Percentiles rank a stretch among this genome's conserved stretches.
These are phyloP conservation scores for Closterium sp. DNA, from an alignment of 139 green algal species.

Conservation along the genomic window DNA sequence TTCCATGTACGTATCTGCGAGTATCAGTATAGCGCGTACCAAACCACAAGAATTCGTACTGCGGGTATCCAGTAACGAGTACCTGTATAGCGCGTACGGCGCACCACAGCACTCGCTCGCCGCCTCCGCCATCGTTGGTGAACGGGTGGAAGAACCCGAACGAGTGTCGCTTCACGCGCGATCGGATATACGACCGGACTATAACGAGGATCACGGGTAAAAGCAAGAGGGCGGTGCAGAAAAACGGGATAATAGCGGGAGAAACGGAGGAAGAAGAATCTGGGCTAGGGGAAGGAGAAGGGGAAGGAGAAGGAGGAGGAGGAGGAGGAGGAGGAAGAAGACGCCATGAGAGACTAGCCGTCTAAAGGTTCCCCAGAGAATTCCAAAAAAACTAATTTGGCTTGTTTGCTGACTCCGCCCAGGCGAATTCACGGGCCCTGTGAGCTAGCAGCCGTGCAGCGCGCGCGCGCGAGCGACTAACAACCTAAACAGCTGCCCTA, in stretches of 20 bases:
- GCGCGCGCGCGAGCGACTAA: too few species aligned
- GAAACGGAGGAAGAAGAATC: not conserved
- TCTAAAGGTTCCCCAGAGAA: too few species aligned
- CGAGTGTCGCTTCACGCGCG: not conserved
- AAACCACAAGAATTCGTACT: too few species aligned
- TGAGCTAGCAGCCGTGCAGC: too few species aligned
- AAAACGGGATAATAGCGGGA: not conserved
- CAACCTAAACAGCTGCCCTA: too few species aligned
- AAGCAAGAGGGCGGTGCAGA: not conserved
- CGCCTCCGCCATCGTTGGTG: slow-evolving; percentile 85
- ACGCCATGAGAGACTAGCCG: too few species aligned
- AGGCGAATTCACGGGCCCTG: too few species aligned
- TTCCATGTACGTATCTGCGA: not conserved
- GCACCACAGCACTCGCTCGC: slow-evolving; percentile 92
- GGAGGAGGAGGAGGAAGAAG: not conserved
- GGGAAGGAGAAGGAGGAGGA: not conserved
- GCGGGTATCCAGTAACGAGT: not conserved
- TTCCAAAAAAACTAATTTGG: too few species aligned
- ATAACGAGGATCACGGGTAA: not conserved
- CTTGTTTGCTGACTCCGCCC: too few species aligned
- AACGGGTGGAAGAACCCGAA: slow-evolving; percentile 93
- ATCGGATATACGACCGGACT: not conserved
- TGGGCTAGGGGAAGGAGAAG: not conserved
- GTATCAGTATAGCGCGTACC: too few species aligned
- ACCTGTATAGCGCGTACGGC: slow-evolving; percentile 40